These are phyloP conservation scores for Termitomyces sp. DNA, from an alignment of 768 basidiomycete genomes.

Conservation along the genomic window DNA sequence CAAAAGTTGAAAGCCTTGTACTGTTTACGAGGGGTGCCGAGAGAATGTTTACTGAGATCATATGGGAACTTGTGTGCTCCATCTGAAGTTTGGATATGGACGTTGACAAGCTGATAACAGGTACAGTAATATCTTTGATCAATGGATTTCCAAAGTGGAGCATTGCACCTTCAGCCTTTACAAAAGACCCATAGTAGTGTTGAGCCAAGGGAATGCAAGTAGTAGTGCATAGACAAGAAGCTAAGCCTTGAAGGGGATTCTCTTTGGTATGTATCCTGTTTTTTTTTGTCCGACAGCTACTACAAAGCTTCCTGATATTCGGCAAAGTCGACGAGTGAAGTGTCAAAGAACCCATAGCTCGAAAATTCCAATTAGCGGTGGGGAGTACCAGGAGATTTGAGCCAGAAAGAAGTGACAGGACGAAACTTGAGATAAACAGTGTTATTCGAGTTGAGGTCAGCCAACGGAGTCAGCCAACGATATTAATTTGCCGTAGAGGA, in stretches of 20 bases:
- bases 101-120: neutral
- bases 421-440: neutral
- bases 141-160: slow-evolving; percentile 2
- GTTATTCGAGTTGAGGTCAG: neutral
- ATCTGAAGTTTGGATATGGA: slow-evolving; percentile 1
- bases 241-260: neutral
- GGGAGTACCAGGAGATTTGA: neutral
- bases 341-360: neutral
- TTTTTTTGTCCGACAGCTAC: neutral
- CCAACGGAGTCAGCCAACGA: neutral
- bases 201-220: neutral
- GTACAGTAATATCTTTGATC: slow-evolving; percentile 6
- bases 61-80: neutral
- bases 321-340: neutral
- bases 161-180: slow-evolving; percentile 7
- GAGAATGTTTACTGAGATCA: neutral
- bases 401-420: neutral
- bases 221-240: neutral
- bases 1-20: neutral
- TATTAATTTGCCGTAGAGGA: neutral
- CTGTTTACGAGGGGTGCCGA: neutral
- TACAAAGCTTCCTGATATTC: neutral
- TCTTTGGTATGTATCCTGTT: neutral
- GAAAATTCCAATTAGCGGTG: neutral
- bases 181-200: neutral